Percentiles rank a stretch among this genome's conserved stretches.
Evolutionary conservation across 345 rosid species (phyloP).

Genomic region (Mercurialis annua): DNA sequence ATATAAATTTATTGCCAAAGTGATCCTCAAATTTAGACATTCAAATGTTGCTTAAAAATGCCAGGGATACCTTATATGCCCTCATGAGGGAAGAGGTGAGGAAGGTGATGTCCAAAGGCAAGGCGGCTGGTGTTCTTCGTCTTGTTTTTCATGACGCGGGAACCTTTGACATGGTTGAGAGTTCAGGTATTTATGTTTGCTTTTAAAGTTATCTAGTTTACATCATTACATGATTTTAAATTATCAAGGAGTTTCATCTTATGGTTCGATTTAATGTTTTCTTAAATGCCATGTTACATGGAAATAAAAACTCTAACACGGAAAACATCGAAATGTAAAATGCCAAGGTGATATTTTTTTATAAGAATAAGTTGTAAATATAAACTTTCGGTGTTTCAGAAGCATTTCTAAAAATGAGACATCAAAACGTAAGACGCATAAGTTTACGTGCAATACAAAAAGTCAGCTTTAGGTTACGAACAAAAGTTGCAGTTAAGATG

Average conservation of each 20-base stretch:
- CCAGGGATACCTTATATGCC: conserved; percentile 15
- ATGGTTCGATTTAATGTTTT: not conserved
- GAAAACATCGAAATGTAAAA: too few relatives aligned
- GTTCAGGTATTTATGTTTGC: conserved; percentile 43
- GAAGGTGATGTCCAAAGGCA: conserved; percentile 75
- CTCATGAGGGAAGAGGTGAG: conserved; percentile 52
- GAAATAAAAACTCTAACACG: too few relatives aligned
- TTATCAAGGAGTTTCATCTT: not conserved
- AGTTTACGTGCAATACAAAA: not conserved
- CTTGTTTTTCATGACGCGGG: conserved; percentile 98
- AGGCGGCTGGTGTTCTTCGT: conserved; percentile 96
- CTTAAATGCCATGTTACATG: too few relatives aligned
- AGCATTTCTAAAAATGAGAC: too few relatives aligned
- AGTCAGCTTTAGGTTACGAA: not conserved
- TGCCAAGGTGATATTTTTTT: too few relatives aligned
- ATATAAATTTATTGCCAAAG: not conserved
- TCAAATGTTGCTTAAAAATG: not conserved
- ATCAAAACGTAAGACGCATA: too few relatives aligned
- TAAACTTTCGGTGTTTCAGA: too few relatives aligned
- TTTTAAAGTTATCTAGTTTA: not conserved
- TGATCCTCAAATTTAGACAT: not conserved
- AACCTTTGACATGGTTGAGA: conserved; percentile 56
- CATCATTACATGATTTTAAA: not conserved
- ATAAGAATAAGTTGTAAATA: too few relatives aligned
- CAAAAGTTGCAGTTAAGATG: not conserved